Evolutionary conservation across 306 rosid genomes (phyloP), one percentile per base, ranked within the genome.

Genomic region (Cucurbita moschata): DNA sequence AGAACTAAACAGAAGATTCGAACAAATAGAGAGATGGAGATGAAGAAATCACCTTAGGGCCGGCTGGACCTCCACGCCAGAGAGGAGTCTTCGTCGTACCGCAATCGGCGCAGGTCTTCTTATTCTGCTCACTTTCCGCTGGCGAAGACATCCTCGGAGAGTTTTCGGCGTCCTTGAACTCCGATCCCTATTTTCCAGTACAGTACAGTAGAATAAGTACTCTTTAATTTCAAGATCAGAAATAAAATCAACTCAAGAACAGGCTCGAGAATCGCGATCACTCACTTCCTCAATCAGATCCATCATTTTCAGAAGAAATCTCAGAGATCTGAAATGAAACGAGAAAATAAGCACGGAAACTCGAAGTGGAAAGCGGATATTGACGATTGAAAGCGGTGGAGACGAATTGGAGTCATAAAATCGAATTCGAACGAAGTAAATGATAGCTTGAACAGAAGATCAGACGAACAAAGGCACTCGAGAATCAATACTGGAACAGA

Each of bases 31-130:
- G 56, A 79, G 52, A 44, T 21, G 42, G 35, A 14, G 42, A 16
- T 11, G 18, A 50, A 43, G 23, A 7, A 61, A 1, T 57, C 65
- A 92, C 99, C 96, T 91, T 94, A 0, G 99, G 99, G 2, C 99
- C 96, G 0, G 99, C 96, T 1, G 97, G 99, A 35, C 99, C 97
- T 16, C 99, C 99, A 15, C 97, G 66, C 97, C 99, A 94, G 12
- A 94, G 83, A 78, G 99, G 99, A 30, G 96, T 94, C 51, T 91
- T 91, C 15, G 92, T 64, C 12, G 99, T 94, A 5, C 97, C 99
- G 53, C 99, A 94, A 79, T 94, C 97, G 46, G 95, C 95, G 52
- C 99, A 94, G 5, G 90, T 88, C 52, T 91, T 94, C 80, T 84
- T 91, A 49, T 73, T 60, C 71, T 75, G 84, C 44, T 80, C 83